These are phyloP conservation scores for Metschnikowia borealis DNA, from an alignment of 805 yeast genomes.

Conservation along the genomic window DNA sequence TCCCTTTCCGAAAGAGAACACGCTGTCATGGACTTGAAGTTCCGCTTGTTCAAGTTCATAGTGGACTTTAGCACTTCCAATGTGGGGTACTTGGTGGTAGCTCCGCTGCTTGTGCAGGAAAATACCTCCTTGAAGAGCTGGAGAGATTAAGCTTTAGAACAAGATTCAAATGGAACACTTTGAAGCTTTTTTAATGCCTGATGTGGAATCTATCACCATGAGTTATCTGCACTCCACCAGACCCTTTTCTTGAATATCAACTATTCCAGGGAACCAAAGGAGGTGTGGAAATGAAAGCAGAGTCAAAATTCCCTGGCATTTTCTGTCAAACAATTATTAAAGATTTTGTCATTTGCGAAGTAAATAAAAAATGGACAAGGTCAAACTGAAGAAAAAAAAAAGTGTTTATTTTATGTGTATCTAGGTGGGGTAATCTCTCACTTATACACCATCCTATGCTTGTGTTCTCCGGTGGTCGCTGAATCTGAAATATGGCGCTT, in stretches of 20 bases:
- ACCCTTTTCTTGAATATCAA: no score
- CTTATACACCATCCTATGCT: not conserved
- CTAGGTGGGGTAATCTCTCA: not conserved
- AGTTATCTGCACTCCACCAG: no score
- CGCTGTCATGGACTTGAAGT: constrained; percentile 28
- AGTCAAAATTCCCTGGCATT: no score
- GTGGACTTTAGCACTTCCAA: constrained; percentile 39
- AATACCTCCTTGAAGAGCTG: not conserved
- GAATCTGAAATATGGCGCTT: not conserved
- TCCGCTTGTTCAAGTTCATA: constrained; percentile 37
- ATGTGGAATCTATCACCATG: no score
- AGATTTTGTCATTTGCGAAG: no score
- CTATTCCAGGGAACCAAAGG: not conserved
- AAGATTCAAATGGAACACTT: not conserved
- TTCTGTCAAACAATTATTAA: no score
- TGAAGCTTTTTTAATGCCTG: not conserved
- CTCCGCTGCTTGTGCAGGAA: constrained; percentile 15
- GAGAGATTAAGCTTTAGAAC: not conserved
- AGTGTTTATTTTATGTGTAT: no score
- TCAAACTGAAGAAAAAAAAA: no score
- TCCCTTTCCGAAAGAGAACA: constrained; percentile 10
- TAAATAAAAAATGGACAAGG: no score
- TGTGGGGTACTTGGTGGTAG: constrained; percentile 34
- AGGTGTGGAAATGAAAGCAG: no score
- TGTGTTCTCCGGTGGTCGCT: not conserved